Evolutionary conservation across 192 early-diverging fungal species (phyloP).

Genomic region (Backusella liffmaniae): DNA sequence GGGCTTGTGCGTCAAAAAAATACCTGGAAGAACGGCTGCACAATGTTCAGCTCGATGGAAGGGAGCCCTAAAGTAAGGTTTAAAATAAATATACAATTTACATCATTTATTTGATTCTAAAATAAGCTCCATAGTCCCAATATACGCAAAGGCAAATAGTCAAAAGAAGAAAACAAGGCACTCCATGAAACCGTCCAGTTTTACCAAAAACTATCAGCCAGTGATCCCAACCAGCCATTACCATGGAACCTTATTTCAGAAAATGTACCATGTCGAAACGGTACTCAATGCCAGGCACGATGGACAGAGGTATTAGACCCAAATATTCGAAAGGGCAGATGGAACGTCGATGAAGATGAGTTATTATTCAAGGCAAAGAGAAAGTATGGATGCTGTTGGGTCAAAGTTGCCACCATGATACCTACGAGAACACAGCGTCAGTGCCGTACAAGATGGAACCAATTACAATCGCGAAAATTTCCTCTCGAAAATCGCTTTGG

Average conservation of each 20-base stretch:
- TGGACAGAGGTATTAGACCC: constrained; percentile 56
- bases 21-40: constrained; percentile 43
- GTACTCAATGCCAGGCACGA: constrained; percentile 58
- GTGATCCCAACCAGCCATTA: neutral
- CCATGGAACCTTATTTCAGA: constrained; percentile 41
- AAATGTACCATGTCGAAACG: constrained; percentile 41
- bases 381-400: constrained; percentile 45
- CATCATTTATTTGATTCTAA: neutral
- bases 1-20: constrained; percentile 39
- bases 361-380: constrained; percentile 48
- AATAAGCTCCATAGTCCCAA: constrained; percentile 10
- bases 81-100: neutral
- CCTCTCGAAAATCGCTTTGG: neutral
- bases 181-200: constrained; percentile 1
- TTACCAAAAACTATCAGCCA: neutral
- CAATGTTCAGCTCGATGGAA: constrained; percentile 49
- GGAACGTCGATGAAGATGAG: constrained; percentile 45
- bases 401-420: constrained; percentile 49
- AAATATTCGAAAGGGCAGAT: constrained; percentile 44
- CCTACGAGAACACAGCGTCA: constrained; percentile 50
- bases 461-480: constrained; percentile 4
- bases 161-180: constrained; percentile 19
- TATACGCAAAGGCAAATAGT: constrained; percentile 26
- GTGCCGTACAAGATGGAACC: constrained; percentile 57
- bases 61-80: constrained; percentile 39